Conservation (phyloP, 495 filamentous ascomycete genomes). For the Aspergillus bertholletiae region DNA sequence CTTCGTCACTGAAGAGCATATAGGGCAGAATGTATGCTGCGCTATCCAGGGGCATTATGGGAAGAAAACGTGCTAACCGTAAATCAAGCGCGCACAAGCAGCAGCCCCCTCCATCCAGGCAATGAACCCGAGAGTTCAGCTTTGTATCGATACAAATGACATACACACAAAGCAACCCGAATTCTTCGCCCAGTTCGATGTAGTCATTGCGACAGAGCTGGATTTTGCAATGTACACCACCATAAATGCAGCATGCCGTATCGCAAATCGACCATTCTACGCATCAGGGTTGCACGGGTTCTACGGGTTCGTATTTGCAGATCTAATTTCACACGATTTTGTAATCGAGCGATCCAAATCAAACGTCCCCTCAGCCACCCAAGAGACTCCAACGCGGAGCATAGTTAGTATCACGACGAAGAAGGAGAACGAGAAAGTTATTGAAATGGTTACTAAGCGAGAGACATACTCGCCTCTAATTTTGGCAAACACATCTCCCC, state of each 20-base stretch:
- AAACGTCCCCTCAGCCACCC: constrained; percentile 62
- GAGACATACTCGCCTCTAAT: constrained; percentile 82
- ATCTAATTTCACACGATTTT: constrained; percentile 83
- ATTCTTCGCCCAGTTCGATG: constrained; percentile 75
- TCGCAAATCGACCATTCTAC: constrained; percentile 78
- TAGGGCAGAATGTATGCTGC: constrained; percentile 70
- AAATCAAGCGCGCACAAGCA: constrained; percentile 70
- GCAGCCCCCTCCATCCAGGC: constrained; percentile 73
- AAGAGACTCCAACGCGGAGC: constrained; percentile 75
- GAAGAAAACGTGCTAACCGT: constrained; percentile 8
- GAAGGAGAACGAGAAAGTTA: constrained; percentile 66
- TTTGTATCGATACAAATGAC: constrained; percentile 64
- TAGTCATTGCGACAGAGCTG: constrained; percentile 89
- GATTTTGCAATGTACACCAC: constrained; percentile 65
- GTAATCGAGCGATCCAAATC: constrained; percentile 80
- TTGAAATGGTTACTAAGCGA: constrained; percentile 88
- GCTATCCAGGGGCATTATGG: not conserved
- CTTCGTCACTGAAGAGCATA: constrained; percentile 66
- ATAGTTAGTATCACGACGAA: constrained; percentile 69
- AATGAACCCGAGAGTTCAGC: constrained; percentile 85
- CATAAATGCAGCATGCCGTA: constrained; percentile 79
- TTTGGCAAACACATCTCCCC: constrained; percentile 69
- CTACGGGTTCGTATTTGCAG: constrained; percentile 93
- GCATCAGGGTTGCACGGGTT: constrained; percentile 83
- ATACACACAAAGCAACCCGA: constrained; percentile 59